A percentile compares a stretch with the other conserved stretches of the same genome.
Conservation (phyloP, 495 filamentous ascomycete genomes). For the Trichoderma gamsii region DNA sequence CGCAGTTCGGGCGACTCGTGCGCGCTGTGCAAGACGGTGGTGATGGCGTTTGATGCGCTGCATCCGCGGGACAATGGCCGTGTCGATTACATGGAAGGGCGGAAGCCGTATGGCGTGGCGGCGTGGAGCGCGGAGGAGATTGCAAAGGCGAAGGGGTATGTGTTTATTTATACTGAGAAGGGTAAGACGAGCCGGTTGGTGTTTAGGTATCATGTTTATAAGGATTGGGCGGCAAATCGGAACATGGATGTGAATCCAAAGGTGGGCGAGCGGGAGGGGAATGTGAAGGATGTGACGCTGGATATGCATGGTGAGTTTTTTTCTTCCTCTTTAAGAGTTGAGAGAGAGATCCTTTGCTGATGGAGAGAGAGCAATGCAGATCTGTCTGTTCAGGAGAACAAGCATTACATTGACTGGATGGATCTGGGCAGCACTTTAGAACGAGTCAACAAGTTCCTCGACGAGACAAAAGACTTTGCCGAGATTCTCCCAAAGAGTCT, state of each 20-base stretch:
- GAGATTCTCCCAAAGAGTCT: not conserved
- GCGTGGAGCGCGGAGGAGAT: not conserved
- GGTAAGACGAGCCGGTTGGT: not conserved
- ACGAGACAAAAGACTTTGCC: not conserved
- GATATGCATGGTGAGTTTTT: slow-evolving; percentile 1
- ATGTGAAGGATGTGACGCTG: slow-evolving; percentile 3
- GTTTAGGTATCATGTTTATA: slow-evolving; percentile 1
- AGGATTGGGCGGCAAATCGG: slow-evolving; percentile 1
- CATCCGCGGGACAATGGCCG: not conserved
- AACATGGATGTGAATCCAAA: slow-evolving; percentile 6
- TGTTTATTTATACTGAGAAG: slow-evolving; percentile 2
- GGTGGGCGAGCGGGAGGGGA: not conserved
- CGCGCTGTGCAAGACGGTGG: slow-evolving; percentile 10
- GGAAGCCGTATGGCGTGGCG: slow-evolving; percentile 7
- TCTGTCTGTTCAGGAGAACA: not conserved
- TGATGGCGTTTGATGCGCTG: slow-evolving; percentile 8
- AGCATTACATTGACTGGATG: not conserved
- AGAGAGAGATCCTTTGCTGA: not conserved
- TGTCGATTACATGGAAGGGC: slow-evolving; percentile 1
- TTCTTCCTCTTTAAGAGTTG: not conserved
- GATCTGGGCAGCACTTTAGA: not conserved
- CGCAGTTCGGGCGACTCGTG: not conserved
- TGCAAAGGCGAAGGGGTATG: not conserved
- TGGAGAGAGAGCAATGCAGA: not conserved
- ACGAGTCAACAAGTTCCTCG: not conserved